A percentile compares a stretch with the other conserved stretches of the same genome.
phyloP scores from a whole-genome alignment of 169 alveolate species.

The Cryptosporidium sp. region DNA sequence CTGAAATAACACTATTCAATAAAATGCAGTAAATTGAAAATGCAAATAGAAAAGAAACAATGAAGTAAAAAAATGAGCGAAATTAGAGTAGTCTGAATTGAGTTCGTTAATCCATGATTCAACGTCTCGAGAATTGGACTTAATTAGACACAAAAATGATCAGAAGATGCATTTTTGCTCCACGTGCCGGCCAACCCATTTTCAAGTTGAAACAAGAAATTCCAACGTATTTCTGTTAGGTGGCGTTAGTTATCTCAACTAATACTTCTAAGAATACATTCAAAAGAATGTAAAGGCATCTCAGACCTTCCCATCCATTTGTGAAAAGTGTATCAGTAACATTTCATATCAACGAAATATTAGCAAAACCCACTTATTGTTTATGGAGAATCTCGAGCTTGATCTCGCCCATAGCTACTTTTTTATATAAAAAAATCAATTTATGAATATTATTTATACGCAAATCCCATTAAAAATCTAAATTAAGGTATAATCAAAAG shows the following conservation, averaged over 20 bases:
- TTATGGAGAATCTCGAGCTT: slow-evolving; percentile 76
- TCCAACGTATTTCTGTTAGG: slow-evolving; percentile 72
- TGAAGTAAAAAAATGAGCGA: slow-evolving; percentile 44
- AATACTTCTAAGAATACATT: slow-evolving; percentile 70
- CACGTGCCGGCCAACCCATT: slow-evolving; percentile 76
- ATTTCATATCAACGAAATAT: background rate
- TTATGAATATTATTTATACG: background rate
- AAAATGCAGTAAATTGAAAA: no score
- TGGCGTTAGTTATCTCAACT: slow-evolving; percentile 61
- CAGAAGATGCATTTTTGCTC: background rate
- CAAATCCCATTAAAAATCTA: background rate
- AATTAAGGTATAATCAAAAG: background rate
- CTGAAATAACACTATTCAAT: background rate
- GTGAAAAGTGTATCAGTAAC: background rate
- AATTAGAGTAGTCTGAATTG: slow-evolving; percentile 77
- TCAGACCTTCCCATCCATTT: slow-evolving; percentile 77
- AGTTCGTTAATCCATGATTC: slow-evolving; percentile 64
- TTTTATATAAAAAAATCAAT: background rate
- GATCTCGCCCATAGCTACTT: slow-evolving; percentile 46
- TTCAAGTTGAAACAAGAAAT: slow-evolving; percentile 13
- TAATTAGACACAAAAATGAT: slow-evolving; percentile 31
- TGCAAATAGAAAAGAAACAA: background rate
- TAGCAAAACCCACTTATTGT: slow-evolving; percentile 14
- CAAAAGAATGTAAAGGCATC: slow-evolving; percentile 49
- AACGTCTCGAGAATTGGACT: slow-evolving; percentile 77